Evolutionary conservation across 2,329 filamentous ascomycete species (phyloP).

Genomic region (Sclerotinia subarctica): DNA sequence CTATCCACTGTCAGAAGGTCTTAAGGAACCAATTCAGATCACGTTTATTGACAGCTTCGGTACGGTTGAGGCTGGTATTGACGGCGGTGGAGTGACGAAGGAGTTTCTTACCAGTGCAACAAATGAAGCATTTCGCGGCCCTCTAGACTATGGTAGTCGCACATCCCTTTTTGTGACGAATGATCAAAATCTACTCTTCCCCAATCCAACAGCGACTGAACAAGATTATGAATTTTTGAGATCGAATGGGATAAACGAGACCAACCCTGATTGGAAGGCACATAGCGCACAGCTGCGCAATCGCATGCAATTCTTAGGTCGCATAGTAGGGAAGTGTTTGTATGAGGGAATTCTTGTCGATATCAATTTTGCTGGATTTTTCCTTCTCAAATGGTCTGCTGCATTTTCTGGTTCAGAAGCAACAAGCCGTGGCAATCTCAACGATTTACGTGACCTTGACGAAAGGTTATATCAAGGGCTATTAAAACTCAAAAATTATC

Average conservation of each 20-base stretch:
- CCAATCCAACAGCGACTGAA: slow-evolving; percentile 76
- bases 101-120: slow-evolving; percentile 92
- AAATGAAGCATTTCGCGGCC: slow-evolving; percentile 68
- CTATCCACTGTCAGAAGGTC: slow-evolving; percentile 71
- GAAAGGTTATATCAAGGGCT: slow-evolving; percentile 87
- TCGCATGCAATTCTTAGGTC: slow-evolving; percentile 86
- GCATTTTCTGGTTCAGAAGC: slow-evolving; percentile 64
- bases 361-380: slow-evolving; percentile 90
- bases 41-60: slow-evolving; percentile 93
- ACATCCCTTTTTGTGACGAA: slow-evolving; percentile 76
- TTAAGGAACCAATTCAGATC: slow-evolving; percentile 96
- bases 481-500: slow-evolving; percentile 76
- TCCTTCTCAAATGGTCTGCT: slow-evolving; percentile 90
- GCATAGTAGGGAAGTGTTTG: slow-evolving; percentile 91
- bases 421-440: slow-evolving; percentile 85
- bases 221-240: slow-evolving; percentile 59
- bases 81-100: slow-evolving; percentile 95
- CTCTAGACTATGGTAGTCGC: slow-evolving; percentile 41
- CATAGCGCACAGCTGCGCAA: slow-evolving; percentile 60
- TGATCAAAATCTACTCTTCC: slow-evolving; percentile 81
- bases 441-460: slow-evolving; percentile 90
- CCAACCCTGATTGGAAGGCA: slow-evolving; percentile 54
- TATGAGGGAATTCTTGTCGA: slow-evolving; percentile 97
- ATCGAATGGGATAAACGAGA: slow-evolving; percentile 49
- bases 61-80: slow-evolving; percentile 84